Evolutionary conservation across 805 yeast genomes (phyloP), one percentile per base, ranked within the genome.

Genomic region (Alloascoidea hylecoeti): DNA sequence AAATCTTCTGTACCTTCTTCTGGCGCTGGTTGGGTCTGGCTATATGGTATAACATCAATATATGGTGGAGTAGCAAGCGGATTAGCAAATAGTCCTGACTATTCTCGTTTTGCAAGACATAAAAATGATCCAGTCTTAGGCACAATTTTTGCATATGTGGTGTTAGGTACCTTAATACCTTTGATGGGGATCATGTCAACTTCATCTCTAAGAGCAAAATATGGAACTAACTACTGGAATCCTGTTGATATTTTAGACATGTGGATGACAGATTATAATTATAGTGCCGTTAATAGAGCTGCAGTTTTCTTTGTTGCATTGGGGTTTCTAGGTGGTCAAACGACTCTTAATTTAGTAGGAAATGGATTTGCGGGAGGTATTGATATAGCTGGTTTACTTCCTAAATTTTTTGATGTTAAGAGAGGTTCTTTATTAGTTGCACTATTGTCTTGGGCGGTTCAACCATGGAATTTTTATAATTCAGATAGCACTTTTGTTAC

Each of bases 281-380:
- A 66, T 47, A 47, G 56, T 19, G 46, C 67, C 17, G 52, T 48
- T 32, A 55, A 62, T 6, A 58, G 76, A 42, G 67, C 69, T 42
- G 72, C 58, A 19, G 61, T 63, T 6, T 67, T 60, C 49, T 67
- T 56, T 43, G 53, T 49, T 18, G 51, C 55, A 17, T 44, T 51
- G 53, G 38, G 55, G 2, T 61, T 61, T 44, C 42, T 53, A 30
- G 36, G 55, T 4, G 52, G 62, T n/a, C 63, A 60, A 34, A 30
- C 60, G 14, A 54, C 61, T 5, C 48, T 58, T 35, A 62, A 62
- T 42, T 48, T 55, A 1, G 55, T 63, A 35, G 70, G 61, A 23
- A 64, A 64, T 42, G 63, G 67, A 33, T 53, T 63, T 33, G 57
- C 69, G 35, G 70, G 69, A 9, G 73, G 72, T 14, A 70, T 67